Evolutionary conservation across 1,139 yeast genomes (phyloP).

Genomic region (Saccharomyces hybrid): DNA sequence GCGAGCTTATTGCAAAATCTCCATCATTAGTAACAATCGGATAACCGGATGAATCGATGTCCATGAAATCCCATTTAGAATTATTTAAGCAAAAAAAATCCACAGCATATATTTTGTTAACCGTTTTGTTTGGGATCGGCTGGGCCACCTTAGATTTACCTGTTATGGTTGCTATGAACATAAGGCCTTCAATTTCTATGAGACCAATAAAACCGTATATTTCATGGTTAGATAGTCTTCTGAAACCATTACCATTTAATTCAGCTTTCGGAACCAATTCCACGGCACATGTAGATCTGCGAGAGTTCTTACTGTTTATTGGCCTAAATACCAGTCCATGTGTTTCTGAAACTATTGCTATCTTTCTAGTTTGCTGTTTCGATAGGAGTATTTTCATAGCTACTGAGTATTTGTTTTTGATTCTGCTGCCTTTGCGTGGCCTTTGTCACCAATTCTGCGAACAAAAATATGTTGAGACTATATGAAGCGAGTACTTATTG

Average conservation of each 20-base stretch:
- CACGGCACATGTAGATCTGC: conserved; percentile 28
- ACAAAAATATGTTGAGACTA: neutral
- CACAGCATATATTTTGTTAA: conserved; percentile 70
- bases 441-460: neutral
- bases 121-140: conserved; percentile 73
- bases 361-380: conserved; percentile 24
- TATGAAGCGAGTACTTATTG: neutral
- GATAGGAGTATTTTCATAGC: conserved; percentile 25
- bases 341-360: conserved; percentile 27
- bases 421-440: neutral
- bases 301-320: conserved; percentile 12
- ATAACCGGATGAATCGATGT: conserved; percentile 57
- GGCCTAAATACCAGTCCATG: conserved; percentile 28
- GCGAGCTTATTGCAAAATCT: conserved; percentile 7
- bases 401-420: neutral
- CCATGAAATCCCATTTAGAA: conserved; percentile 72
- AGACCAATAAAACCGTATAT: conserved; percentile 81
- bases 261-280: conserved; percentile 26
- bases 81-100: conserved; percentile 75
- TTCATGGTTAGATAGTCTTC: conserved; percentile 46
- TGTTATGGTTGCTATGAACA: conserved; percentile 74
- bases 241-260: conserved; percentile 32
- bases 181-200: conserved; percentile 57
- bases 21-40: conserved; percentile 33
- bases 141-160: conserved; percentile 69